phyloP scores from a whole-genome alignment of 352 stramenopile genomes.

The Phytophthora palmivora region DNA sequence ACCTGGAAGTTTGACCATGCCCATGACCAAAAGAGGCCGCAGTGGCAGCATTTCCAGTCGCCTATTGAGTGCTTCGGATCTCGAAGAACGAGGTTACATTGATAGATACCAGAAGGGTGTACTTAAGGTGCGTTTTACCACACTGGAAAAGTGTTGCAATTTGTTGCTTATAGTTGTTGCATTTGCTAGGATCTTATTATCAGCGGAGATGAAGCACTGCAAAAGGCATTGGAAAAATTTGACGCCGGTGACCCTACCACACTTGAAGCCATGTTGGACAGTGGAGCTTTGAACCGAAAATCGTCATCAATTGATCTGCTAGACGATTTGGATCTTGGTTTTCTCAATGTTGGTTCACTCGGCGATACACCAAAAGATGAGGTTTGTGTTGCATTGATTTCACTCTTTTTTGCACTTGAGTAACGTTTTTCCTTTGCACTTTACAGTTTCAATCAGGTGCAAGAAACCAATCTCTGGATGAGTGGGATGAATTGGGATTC shows the following conservation, averaged over 20 bases:
- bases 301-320: conserved; percentile 84
- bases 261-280: conserved; percentile 87
- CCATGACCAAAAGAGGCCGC: conserved; percentile 85
- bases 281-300: conserved; percentile 83
- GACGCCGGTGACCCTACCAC: conserved; percentile 86
- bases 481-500: conserved; percentile 90
- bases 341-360: conserved; percentile 86
- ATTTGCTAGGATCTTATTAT: conserved; percentile 88
- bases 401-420: background rate
- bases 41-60: conserved; percentile 88
- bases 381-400: conserved; percentile 33
- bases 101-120: conserved; percentile 92
- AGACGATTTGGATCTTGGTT: conserved; percentile 88
- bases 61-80: conserved; percentile 87
- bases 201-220: conserved; percentile 88
- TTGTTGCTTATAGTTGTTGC: conserved; percentile 8
- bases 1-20: conserved; percentile 88
- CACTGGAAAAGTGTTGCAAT: background rate
- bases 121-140: conserved; percentile 65
- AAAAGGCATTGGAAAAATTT: conserved; percentile 91
- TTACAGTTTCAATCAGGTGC: conserved; percentile 61
- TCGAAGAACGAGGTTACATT: conserved; percentile 92
- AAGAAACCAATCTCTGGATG: conserved; percentile 80
- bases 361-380: conserved; percentile 87
- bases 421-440: conserved; percentile 7